These are phyloP conservation scores for Draba incana DNA, from an alignment of 345 rosid species.

Conservation along the genomic window DNA sequence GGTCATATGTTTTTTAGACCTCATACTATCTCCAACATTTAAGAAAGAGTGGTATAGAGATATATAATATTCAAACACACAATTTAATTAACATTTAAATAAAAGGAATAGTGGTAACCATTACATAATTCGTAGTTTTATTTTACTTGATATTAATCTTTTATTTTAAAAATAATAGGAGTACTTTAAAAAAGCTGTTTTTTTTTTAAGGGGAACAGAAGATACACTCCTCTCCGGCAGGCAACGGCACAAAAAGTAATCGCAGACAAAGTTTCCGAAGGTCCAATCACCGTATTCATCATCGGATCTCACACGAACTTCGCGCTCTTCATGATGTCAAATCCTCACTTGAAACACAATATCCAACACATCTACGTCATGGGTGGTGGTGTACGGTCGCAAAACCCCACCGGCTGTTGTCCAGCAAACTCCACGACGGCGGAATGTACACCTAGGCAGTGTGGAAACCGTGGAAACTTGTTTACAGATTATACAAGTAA, in stretches of 20 bases:
- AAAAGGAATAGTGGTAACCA: too few relatives aligned
- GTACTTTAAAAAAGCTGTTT: too few relatives aligned
- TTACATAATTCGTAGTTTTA: too few relatives aligned
- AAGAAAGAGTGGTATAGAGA: too few relatives aligned
- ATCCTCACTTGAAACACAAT: slow-evolving; percentile 74
- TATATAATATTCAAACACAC: too few relatives aligned
- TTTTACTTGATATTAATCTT: too few relatives aligned
- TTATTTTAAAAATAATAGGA: too few relatives aligned
- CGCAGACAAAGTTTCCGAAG: slow-evolving; percentile 64
- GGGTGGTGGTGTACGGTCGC: slow-evolving; percentile 86
- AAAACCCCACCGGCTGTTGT: slow-evolving; percentile 73
- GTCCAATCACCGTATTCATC: slow-evolving; percentile 60
- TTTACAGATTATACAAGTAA: slow-evolving; percentile 68
- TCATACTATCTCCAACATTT: too few relatives aligned
- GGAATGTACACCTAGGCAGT: slow-evolving; percentile 60
- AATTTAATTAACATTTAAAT: too few relatives aligned
- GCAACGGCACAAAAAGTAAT: slow-evolving; percentile 83
- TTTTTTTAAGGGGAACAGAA: slow-evolving; percentile 66
- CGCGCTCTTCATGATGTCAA: slow-evolving; percentile 74
- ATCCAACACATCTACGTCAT: slow-evolving; percentile 73
- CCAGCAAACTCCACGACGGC: slow-evolving; percentile 48
- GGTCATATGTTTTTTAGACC: too few relatives aligned
- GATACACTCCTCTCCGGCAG: slow-evolving; percentile 72
- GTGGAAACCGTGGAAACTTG: slow-evolving; percentile 74
- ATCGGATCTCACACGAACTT: slow-evolving; percentile 81